phyloP scores from a whole-genome alignment of 2,329 filamentous ascomycete genomes.

The Colletotrichum sidae region DNA sequence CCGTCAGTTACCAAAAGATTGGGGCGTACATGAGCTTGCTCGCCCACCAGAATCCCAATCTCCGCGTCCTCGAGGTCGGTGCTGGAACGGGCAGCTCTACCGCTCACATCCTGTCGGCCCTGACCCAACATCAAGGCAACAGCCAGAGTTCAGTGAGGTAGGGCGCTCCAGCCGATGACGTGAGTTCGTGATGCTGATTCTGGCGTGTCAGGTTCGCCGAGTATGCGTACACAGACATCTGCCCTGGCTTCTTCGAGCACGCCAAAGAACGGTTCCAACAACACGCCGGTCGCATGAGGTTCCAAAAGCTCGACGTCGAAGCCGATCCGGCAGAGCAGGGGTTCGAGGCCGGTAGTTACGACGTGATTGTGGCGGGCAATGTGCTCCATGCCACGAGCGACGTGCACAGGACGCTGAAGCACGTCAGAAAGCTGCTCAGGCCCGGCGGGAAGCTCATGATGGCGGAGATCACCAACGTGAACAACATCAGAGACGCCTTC shows the following conservation, averaged over 20 bases:
- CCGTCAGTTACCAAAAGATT: conserved; percentile 4
- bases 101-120: conserved; percentile 45
- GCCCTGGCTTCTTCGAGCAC: conserved; percentile 53
- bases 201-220: conserved; percentile 24
- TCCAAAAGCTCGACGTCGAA: conserved; percentile 46
- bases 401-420: conserved; percentile 39
- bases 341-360: conserved; percentile 45
- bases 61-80: conserved; percentile 48
- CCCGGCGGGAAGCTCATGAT: conserved; percentile 45
- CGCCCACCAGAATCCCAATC: conserved; percentile 45
- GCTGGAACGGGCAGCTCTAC: conserved; percentile 56
- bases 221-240: conserved; percentile 60
- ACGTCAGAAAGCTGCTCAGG: conserved; percentile 41
- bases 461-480: conserved; percentile 35
- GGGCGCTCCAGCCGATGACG: not conserved
- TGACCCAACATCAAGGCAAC: conserved; percentile 38
- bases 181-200: not conserved
- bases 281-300: conserved; percentile 38
- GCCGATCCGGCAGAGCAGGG: conserved; percentile 46
- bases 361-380: conserved; percentile 49
- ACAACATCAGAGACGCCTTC: conserved; percentile 36
- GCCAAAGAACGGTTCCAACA: conserved; percentile 45
- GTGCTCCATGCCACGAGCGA: conserved; percentile 46
- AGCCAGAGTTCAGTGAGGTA: conserved; percentile 14
- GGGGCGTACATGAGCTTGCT: conserved; percentile 26